Conservation (phyloP, 106 monocot species). For the Ottelia alismoides region DNA sequence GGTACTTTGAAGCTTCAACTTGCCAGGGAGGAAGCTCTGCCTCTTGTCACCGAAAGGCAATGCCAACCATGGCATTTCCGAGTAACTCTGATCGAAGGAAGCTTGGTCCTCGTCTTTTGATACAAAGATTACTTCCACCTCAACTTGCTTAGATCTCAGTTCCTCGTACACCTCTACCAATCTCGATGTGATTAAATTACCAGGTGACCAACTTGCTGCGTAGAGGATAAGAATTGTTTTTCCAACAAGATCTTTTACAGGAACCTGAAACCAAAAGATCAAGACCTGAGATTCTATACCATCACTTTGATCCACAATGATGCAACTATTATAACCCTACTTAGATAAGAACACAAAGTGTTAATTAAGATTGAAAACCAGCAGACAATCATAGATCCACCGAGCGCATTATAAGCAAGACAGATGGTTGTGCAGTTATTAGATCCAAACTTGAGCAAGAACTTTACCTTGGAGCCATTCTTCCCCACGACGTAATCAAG, state of each 20-base stretch:
- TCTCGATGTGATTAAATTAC: conserved; percentile 32
- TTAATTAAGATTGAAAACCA: no score
- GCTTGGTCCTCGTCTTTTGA: not conserved
- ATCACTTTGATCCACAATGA: no score
- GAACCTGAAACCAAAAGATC: conserved; percentile 41
- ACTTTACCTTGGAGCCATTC: conserved; percentile 35
- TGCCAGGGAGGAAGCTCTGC: conserved; percentile 19
- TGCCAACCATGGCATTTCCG: not conserved
- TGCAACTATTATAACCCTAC: no score
- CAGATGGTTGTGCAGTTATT: no score
- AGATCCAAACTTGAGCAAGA: no score
- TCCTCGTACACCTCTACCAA: conserved; percentile 39
- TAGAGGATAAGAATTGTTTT: conserved; percentile 69
- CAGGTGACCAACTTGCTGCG: conserved; percentile 53
- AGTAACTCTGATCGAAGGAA: not conserved
- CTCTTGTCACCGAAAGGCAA: conserved; percentile 8
- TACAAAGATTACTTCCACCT: not conserved
- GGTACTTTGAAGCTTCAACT: conserved; percentile 40
- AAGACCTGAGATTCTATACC: no score
- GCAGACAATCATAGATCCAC: no score
- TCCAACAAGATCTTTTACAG: conserved; percentile 47
- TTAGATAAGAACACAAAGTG: no score
- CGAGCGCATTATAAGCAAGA: no score
- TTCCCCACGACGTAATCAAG: conserved; percentile 56
- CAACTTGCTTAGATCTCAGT: not conserved